Percentiles rank a stretch among this genome's conserved stretches.
Evolutionary conservation across 257 asterid species (phyloP).

Genomic region (Ilex asprella): DNA sequence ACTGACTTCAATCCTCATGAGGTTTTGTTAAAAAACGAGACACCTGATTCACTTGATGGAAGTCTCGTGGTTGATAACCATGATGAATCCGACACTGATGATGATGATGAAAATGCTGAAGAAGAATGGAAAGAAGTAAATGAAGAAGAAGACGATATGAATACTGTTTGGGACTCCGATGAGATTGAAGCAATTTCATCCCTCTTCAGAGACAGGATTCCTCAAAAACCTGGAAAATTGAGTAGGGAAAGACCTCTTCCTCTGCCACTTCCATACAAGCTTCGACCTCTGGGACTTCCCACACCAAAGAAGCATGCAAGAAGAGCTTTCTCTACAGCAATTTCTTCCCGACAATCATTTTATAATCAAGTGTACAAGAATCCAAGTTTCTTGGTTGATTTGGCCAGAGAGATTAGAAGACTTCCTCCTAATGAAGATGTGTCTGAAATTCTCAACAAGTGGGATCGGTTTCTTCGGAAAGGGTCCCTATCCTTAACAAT

Average conservation of each 20-base stretch:
- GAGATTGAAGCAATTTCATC: conserved; percentile 85
- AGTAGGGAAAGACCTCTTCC: conserved; percentile 63
- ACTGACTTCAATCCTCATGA: conserved; percentile 22
- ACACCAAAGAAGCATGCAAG: conserved; percentile 40
- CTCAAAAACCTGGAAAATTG: conserved; percentile 72
- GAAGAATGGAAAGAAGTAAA: conserved; percentile 10
- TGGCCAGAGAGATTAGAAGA: conserved; percentile 59
- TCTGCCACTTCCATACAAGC: conserved; percentile 61
- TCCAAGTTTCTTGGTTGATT: conserved; percentile 66
- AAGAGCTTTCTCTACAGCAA: conserved; percentile 19
- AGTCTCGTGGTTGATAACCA: conserved; percentile 13
- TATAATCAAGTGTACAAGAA: conserved; percentile 64
- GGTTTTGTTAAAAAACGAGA: conserved; percentile 9
- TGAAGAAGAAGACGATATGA: conserved; percentile 19
- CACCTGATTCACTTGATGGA: conserved; percentile 4
- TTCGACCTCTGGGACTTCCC: conserved; percentile 63
- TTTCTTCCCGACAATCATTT: conserved; percentile 35
- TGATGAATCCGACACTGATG: conserved; percentile 8
- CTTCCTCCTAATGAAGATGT: conserved; percentile 53
- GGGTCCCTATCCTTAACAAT: conserved; percentile 71
- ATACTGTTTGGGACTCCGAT: conserved; percentile 52
- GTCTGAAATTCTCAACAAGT: conserved; percentile 44
- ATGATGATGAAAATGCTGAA: neutral
- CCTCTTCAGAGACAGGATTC: conserved; percentile 66
- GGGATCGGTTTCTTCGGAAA: conserved; percentile 65